Evolutionary conservation across 2,329 filamentous ascomycete genomes (phyloP), one percentile per base, ranked within the genome.

Genomic region (Trichoderma hamatum): DNA sequence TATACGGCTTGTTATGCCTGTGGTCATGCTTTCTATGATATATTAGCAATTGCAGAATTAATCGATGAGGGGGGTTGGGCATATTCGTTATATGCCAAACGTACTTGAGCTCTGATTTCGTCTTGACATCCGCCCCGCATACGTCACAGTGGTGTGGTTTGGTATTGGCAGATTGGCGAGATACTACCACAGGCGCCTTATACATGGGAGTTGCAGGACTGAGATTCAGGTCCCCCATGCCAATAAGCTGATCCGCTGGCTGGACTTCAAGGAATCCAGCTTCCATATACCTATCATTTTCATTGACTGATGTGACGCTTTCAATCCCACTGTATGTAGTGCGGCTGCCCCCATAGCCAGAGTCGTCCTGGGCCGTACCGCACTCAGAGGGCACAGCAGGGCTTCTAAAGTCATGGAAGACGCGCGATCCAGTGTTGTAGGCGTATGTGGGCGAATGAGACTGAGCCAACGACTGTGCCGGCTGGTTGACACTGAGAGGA

Each of bases 21-120:
- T 89, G 84, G 56, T 83, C 79, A 74, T 96, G 93, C 78, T 96
- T 97, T 70, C 93, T 96, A 60, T 34, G 1, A 64, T 71, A 67
- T 65, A 71, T 77, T 32, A 76, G 75, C 71, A 51, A 52, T n/a
- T n/a, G n/a, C n/a, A n/a, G n/a, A n/a, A n/a, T 13, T 34, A 19
- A 24, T 52, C 13, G 36, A 28, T 14, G 63, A 26, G 4, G 3
- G 34, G 5, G 13, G 9, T n/a, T 13, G 36, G 2, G 36, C 39
- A 43, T n/a, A 43, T 19, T 11, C 43, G 19, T 5, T 30, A 10
- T 21, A 16, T 21, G 13, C 30, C 49, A 67, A 64, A 75, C 83
- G 70, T 80, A 89, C 87, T 84, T 88, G 63, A 86, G 74, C 73
- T 88, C 86, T 2, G 86, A 88, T 67, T 79, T 82, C 2, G 85